Conservation (phyloP, 345 rosid species). For the Brassica incana region DNA sequence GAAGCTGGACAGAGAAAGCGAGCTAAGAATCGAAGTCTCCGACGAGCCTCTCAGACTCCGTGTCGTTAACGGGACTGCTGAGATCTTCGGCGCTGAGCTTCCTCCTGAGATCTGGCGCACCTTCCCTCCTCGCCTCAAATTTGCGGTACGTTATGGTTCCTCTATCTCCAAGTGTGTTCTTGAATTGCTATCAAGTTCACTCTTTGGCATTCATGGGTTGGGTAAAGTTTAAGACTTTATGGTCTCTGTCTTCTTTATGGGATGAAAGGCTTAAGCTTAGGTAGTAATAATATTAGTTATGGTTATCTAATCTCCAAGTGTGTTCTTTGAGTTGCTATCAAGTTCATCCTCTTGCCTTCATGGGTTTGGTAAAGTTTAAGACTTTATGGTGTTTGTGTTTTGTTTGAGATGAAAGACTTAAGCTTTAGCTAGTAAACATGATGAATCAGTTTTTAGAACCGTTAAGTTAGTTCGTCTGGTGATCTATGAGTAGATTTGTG, state of each 20-base stretch:
- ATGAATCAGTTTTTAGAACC: neutral
- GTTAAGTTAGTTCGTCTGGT: neutral
- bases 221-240: too few species aligned
- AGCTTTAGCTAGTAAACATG: constrained; percentile 4
- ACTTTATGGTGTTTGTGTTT: neutral
- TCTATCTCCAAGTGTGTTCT: too few species aligned
- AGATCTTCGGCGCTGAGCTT: constrained; percentile 85
- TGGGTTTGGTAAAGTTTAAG: neutral
- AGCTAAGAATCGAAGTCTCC: constrained; percentile 86
- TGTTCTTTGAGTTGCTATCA: neutral
- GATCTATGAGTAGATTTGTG: neutral
- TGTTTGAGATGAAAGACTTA: neutral
- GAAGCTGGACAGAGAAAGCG: constrained; percentile 82
- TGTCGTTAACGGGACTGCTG: constrained; percentile 76
- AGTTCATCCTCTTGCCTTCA: neutral
- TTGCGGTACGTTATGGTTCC: constrained; percentile 53
- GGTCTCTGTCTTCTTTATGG: too few species aligned
- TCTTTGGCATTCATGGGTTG: too few species aligned
- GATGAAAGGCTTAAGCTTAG: neutral
- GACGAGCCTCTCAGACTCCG: constrained; percentile 76
- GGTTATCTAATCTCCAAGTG: neutral
- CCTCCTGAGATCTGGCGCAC: constrained; percentile 86
- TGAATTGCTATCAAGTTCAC: too few species aligned
- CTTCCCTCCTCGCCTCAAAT: constrained; percentile 82
- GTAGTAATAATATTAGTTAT: neutral